A percentile compares a stretch with the other conserved stretches of the same genome.
These are phyloP conservation scores for Linnemannia exigua DNA, from an alignment of 192 early-diverging fungal species.

Conservation along the genomic window DNA sequence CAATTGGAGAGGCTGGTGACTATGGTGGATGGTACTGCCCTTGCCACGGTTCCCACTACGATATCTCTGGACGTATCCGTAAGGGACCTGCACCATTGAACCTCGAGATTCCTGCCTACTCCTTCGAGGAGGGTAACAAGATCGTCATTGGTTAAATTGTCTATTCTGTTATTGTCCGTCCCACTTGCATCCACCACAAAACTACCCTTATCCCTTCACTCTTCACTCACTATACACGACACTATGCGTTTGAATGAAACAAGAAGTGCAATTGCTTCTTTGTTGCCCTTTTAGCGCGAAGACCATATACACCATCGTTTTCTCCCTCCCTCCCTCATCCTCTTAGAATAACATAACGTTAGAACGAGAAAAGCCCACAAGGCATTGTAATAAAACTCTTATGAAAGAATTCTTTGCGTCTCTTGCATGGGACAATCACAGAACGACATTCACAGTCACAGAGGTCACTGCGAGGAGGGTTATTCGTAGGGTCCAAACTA, in stretches of 20 bases:
- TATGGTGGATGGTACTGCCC: constrained; percentile 99
- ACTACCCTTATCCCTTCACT: constrained; percentile 1
- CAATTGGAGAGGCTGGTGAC: constrained; percentile 98
- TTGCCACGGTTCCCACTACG: constrained; percentile 99
- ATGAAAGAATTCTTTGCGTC: background rate
- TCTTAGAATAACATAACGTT: constrained; percentile 1
- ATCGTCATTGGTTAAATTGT: constrained; percentile 88
- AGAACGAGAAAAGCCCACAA: background rate
- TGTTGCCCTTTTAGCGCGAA: background rate
- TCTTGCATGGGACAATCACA: no score
- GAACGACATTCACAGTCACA: no score
- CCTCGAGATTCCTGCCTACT: constrained; percentile 93
- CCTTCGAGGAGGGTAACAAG: constrained; percentile 68
- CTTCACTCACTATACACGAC: constrained; percentile 3
- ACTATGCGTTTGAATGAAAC: background rate
- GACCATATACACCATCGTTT: constrained; percentile 11
- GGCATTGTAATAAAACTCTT: background rate
- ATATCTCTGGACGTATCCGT: constrained; percentile 96
- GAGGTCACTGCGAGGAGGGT: no score
- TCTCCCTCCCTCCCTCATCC: background rate
- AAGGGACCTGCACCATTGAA: constrained; percentile 99
- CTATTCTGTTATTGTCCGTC: background rate
- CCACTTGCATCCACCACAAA: background rate
- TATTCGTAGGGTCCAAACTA: no score
- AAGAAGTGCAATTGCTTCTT: background rate